Percentiles rank a stretch among this genome's conserved stretches.
These are phyloP conservation scores for Xerocomus amazonicus DNA, from an alignment of 1,284 basidiomycete species.

Conservation along the genomic window DNA sequence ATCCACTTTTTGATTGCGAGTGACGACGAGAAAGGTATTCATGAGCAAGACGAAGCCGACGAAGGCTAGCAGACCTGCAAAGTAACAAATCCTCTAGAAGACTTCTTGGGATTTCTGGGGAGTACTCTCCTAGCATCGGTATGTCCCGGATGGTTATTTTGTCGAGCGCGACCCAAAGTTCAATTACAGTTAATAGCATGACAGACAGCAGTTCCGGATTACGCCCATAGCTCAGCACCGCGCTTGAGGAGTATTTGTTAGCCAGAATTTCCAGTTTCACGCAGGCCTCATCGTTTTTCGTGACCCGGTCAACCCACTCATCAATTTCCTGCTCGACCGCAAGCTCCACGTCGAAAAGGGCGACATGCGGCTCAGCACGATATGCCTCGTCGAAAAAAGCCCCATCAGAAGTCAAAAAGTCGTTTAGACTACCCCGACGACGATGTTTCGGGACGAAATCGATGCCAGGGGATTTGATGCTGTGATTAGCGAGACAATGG, in stretches of 20 bases:
- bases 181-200: conserved; percentile 41
- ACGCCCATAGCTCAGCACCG: conserved; percentile 26
- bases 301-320: conserved; percentile 27
- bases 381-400: conserved; percentile 19
- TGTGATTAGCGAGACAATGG: conserved; percentile 6
- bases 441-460: conserved; percentile 14
- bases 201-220: conserved; percentile 43
- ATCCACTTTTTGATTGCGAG: not conserved
- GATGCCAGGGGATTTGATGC: not conserved
- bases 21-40: conserved; percentile 33
- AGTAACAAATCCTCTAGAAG: conserved; percentile 41
- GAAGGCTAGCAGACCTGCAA: conserved; percentile 24
- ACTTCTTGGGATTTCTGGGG: conserved; percentile 38
- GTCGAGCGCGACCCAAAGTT: conserved; percentile 37
- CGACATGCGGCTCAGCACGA: conserved; percentile 13
- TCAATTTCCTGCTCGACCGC: conserved; percentile 30
- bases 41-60: conserved; percentile 26
- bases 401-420: conserved; percentile 20
- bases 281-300: conserved; percentile 12
- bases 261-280: conserved; percentile 26
- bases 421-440: conserved; percentile 14
- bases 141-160: conserved; percentile 30
- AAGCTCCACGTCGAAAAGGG: conserved; percentile 37
- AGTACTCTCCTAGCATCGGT: conserved; percentile 39
- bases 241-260: conserved; percentile 29